phyloP scores from a whole-genome alignment of 2,329 filamentous ascomycete species.

The Escovopsis sp. region DNA sequence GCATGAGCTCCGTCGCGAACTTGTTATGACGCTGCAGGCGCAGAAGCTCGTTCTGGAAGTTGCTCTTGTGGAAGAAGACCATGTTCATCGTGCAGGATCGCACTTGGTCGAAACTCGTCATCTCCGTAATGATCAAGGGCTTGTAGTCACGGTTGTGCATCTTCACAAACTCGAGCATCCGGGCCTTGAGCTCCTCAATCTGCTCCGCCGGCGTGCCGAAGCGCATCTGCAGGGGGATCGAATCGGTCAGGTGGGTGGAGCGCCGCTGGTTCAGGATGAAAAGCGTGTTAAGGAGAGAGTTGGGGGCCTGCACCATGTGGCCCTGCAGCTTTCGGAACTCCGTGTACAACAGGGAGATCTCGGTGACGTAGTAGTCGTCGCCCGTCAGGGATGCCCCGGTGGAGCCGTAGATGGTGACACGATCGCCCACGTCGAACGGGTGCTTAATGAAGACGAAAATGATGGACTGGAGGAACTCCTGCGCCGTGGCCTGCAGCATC shows the following conservation, averaged over 20 bases:
- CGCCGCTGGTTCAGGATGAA: constrained; percentile 93
- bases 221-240: constrained; percentile 68
- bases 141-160: constrained; percentile 84
- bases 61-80: constrained; percentile 95
- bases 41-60: constrained; percentile 87
- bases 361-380: constrained; percentile 93
- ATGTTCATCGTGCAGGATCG: constrained; percentile 81
- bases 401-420: constrained; percentile 82
- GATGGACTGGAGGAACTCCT: constrained; percentile 86
- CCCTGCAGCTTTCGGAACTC: constrained; percentile 99
- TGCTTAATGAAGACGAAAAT: constrained; percentile 97
- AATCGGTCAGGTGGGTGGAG: constrained; percentile 76
- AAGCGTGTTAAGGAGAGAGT: constrained; percentile 80
- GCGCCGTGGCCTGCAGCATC: constrained; percentile 83
- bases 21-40: constrained; percentile 85
- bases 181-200: constrained; percentile 67
- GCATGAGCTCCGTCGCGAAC: constrained; percentile 84
- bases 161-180: constrained; percentile 69
- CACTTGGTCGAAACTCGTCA: constrained; percentile 65
- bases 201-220: constrained; percentile 75
- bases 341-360: constrained; percentile 83
- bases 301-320: constrained; percentile 88
- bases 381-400: constrained; percentile 64
- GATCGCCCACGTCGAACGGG: constrained; percentile 89
- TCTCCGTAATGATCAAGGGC: constrained; percentile 70